Base-by-base conservation (phyloP, 139 green algal genomes). In the Auxenochlorella protothecoides region DNA sequence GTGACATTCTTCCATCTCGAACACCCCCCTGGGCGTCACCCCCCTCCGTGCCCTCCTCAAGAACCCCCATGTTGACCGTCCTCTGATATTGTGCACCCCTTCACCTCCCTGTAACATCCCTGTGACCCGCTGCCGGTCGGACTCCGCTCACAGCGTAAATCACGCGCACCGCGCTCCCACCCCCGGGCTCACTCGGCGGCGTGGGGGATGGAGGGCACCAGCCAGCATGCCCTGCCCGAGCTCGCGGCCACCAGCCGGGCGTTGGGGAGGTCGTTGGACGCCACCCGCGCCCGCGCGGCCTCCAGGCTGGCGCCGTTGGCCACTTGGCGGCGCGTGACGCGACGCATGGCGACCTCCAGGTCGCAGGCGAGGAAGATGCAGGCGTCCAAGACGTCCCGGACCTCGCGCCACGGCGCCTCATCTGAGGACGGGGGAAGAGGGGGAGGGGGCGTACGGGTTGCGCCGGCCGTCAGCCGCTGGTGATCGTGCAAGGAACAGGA, bases 241-340 rank as follows among this genome's bases (percentile, higher is more conserved):
- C 27, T 86, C 0, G 63, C 64, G 0, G 64, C 67, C 13, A 96
- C 77, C 44, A 89, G 72, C 73, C 85, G 64, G 0, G 74, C 89
- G 73, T 96, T 96, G 6, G 83, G 86, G 3, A 78, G 70, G 77
- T 96, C 90, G 66, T 95, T 96, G 59, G 56, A 72, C 4, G 73
- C 73, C 9, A 93, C 87, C 51, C 88, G 79, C 54, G n/a, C 53
- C 10, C 60, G 71, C 0, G 77, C 84, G 55, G 73, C 78, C 14
- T 91, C 79, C 0, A 77, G 68, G 8, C 70, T 55, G 44, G 83
- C 15, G 3, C 89, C 90, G n/a, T 87, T 80, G 4, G 44, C 73
- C 5, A 77, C 80, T 55, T 81, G 74, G 5, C 71, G 69, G 52
- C 59, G 44, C 62, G 78, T 87, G 62, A 96, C 84, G 2, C 89